phyloP scores from a whole-genome alignment of 108 stramenopile species.

The Cylindrotheca fusiformis region DNA sequence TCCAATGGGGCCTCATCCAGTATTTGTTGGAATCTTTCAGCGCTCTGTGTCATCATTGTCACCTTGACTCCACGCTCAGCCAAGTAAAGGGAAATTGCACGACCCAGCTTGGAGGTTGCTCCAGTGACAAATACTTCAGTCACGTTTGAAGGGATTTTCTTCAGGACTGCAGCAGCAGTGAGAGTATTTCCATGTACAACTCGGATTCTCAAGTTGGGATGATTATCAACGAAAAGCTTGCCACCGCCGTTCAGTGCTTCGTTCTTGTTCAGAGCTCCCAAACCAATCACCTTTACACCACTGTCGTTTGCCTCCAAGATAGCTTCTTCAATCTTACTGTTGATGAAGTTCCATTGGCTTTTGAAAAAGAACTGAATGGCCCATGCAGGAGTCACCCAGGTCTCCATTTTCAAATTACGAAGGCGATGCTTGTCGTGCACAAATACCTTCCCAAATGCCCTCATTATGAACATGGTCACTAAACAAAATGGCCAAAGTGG shows the following conservation, averaged over 20 bases:
- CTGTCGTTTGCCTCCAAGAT: conserved; percentile 12
- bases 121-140: conserved; percentile 31
- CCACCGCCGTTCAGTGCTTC: conserved; percentile 28
- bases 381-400: conserved; percentile 28
- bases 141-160: conserved; percentile 18
- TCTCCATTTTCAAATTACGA: conserved; percentile 12
- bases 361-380: conserved; percentile 26
- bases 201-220: conserved; percentile 11
- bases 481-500: conserved; percentile 17
- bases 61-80: conserved; percentile 27
- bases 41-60: conserved; percentile 13
- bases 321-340: conserved; percentile 18
- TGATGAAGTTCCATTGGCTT: conserved; percentile 23
- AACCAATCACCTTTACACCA: conserved; percentile 18
- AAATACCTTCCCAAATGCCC: conserved; percentile 11
- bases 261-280: conserved; percentile 28
- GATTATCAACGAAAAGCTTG: conserved; percentile 18
- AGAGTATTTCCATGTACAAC: conserved; percentile 24
- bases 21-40: conserved; percentile 24
- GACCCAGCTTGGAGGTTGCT: conserved; percentile 21
- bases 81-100: conserved; percentile 19
- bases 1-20: conserved; percentile 2
- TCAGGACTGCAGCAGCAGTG: conserved; percentile 22
- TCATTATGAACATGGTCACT: conserved; percentile 2
- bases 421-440: conserved; percentile 17